These are phyloP conservation scores for Metschnikowia aberdeeniae DNA, from an alignment of 805 yeast species.

Conservation along the genomic window DNA sequence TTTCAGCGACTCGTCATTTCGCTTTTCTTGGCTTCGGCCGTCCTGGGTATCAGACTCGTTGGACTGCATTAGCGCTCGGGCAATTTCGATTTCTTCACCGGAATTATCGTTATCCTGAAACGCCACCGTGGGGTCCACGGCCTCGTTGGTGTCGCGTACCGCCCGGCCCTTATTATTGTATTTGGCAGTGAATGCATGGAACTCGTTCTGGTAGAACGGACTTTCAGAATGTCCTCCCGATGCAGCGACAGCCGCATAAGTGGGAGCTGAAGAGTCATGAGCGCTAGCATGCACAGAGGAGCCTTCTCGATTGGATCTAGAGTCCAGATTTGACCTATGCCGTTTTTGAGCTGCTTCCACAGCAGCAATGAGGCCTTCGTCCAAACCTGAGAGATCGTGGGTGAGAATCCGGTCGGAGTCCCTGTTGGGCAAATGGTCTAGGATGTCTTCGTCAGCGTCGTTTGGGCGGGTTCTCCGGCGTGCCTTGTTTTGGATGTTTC, in stretches of 20 bases:
- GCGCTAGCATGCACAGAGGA: slow-evolving; percentile 6
- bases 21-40: neutral
- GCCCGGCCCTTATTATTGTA: slow-evolving; percentile 7
- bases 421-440: slow-evolving; percentile 11
- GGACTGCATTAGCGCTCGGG: slow-evolving; percentile 62
- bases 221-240: slow-evolving; percentile 21
- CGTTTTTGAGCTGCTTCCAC: slow-evolving; percentile 54
- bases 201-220: slow-evolving; percentile 14
- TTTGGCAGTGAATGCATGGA: slow-evolving; percentile 10
- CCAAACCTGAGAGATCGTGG: slow-evolving; percentile 42
- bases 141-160: slow-evolving; percentile 30
- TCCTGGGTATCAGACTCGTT: slow-evolving; percentile 34
- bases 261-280: slow-evolving; percentile 15
- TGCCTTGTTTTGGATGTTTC: neutral
- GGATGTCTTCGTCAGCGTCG: slow-evolving; percentile 26
- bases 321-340: slow-evolving; percentile 24
- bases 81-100: slow-evolving; percentile 58
- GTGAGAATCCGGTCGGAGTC: slow-evolving; percentile 29
- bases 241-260: slow-evolving; percentile 35
- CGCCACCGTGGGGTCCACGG: slow-evolving; percentile 60
- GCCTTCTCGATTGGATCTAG: slow-evolving; percentile 3
- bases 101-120: slow-evolving; percentile 24
- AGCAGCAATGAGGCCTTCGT: slow-evolving; percentile 52
- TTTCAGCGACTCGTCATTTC: neutral
- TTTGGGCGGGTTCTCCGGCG: slow-evolving; percentile 13